Percentiles rank a stretch among this genome's conserved stretches.
These are phyloP conservation scores for Kurtzmaniella quercitrusa DNA, from an alignment of 1,139 yeast genomes.

Conservation along the genomic window DNA sequence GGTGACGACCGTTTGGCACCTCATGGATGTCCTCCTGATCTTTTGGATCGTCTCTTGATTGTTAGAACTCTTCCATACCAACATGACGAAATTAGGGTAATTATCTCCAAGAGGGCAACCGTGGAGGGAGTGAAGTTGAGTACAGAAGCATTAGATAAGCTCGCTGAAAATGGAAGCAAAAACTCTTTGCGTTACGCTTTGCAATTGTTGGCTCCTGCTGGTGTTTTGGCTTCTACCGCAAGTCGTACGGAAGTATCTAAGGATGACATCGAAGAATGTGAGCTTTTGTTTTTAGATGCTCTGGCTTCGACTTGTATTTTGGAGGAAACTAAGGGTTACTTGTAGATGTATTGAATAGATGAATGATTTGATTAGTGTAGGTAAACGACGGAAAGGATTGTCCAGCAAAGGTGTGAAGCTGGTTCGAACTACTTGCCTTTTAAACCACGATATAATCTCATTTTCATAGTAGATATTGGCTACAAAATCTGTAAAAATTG, in stretches of 20 bases:
- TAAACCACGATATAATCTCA: no score
- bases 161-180: constrained; percentile 66
- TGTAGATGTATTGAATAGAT: constrained; percentile 19
- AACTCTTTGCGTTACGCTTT: constrained; percentile 88
- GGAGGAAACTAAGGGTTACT: constrained; percentile 49
- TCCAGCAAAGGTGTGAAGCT: no score
- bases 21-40: constrained; percentile 95
- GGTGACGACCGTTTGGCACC: constrained; percentile 81
- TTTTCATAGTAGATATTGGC: background rate
- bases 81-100: constrained; percentile 76
- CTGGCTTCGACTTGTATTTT: constrained; percentile 78
- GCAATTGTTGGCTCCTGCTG: constrained; percentile 89
- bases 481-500: background rate
- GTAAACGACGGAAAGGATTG: no score
- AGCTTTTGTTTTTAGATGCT: constrained; percentile 81
- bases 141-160: constrained; percentile 64
- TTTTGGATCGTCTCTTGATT: constrained; percentile 84
- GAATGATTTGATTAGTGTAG: background rate
- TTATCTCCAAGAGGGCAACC: constrained; percentile 74
- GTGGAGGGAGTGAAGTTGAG: constrained; percentile 68
- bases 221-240: constrained; percentile 69
- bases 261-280: constrained; percentile 83
- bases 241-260: constrained; percentile 68
- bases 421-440: no score
- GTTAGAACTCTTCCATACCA: constrained; percentile 87